Base-by-base conservation (phyloP, 2,329 filamentous ascomycete genomes). In the Ophiostoma pallidulum region DNA sequence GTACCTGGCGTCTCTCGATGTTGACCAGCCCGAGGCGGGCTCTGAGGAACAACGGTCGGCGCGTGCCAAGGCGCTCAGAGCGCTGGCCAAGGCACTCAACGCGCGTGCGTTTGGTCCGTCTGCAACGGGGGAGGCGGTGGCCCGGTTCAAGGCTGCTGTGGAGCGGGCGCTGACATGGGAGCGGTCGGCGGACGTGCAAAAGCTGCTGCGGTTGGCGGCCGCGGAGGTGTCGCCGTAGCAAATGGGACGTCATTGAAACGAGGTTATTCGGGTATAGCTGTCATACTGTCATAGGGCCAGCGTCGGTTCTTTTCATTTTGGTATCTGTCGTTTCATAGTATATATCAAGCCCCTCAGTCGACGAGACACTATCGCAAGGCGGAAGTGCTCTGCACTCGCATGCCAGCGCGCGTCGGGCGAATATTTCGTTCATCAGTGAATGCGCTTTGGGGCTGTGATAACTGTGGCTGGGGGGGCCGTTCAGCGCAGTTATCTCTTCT, bases 41-140 rank as follows among this genome's bases (percentile, higher is more conserved):
- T 70, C 71, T 0, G 76, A 80, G 56, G 59, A 66, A 4, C 75
- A 79, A 60, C 67, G 77, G 14, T 54, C 68, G 19, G 62, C 62
- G 50, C 64, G 75, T 32, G 69, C 68, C 1, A 69, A 70, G 54
- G 73, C 75, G 0, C 58, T 72, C 0, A 61, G 61, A 2, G 64
- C 66, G 0, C 64, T 71, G 10, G 58, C 68, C 6, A 64, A 62
- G 50, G 66, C 72, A 2, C 67, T 65, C 50, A 65, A 64, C 32
- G 62, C 63, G 39, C 70, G 70, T 0, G 60, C 67, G 0, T 69
- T 77, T 58, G 72, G 65, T 4, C 33, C 24, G 24, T 10, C 52
- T 14, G 31, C 44, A 6, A 42, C 31, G 3, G 53, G 52, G 7
- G 56, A 56, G 10, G 47, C 39, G 8, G 29, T 28, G 32, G 20